Evolutionary conservation across 1,284 basidiomycete genomes (phyloP), one percentile per base, ranked within the genome.

Genomic region (Meripilus lineatus): DNA sequence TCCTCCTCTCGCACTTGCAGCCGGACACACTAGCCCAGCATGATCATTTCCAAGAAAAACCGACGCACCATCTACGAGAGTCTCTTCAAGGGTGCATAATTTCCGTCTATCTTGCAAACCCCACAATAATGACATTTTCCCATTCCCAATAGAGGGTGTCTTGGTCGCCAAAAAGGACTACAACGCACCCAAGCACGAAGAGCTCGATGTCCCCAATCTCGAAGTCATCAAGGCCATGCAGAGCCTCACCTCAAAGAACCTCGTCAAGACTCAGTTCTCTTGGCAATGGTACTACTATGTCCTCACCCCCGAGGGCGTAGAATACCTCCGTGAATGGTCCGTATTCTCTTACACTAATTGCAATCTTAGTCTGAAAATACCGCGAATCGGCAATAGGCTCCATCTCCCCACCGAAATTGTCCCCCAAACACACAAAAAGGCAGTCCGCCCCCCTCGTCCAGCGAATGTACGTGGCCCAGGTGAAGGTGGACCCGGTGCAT

Each of bases 141-240:
- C 17, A 10, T 35, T 41, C 8, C 5, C 14, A 44, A 32, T 55
- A 93, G 90, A 97, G 87, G 95, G 96, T 63, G 96, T 98, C 55
- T 77, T 98, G 65, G 95, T 99, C 66, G 95, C 95, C 63, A 94
- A 96, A 79, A 99, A 99, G 79, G 93, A 99, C 74, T 98, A 80
- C 78, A 95, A 97, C 67, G 89, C 91, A 50, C 89, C 92, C 46
- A 92, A 95, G 72, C 96, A 99, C 68, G 92, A 96, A 63, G 94
- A 98, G 64, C 83, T 99, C 56, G 89, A 94, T 54, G 86, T 98
- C 62, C 89, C 90, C 57, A 99, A 99, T 76, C 86, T 99, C 55
- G 79, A 97, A 69, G 96, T 99, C 61, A 96, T 99, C 82, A 99
- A 99, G 83, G 93, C 93, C 51, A 86, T 95, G 76, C 95, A 99